A percentile compares a stretch with the other conserved stretches of the same genome.
These are phyloP conservation scores for Rhizopogon rudus DNA, from an alignment of 768 basidiomycete species.

Conservation along the genomic window DNA sequence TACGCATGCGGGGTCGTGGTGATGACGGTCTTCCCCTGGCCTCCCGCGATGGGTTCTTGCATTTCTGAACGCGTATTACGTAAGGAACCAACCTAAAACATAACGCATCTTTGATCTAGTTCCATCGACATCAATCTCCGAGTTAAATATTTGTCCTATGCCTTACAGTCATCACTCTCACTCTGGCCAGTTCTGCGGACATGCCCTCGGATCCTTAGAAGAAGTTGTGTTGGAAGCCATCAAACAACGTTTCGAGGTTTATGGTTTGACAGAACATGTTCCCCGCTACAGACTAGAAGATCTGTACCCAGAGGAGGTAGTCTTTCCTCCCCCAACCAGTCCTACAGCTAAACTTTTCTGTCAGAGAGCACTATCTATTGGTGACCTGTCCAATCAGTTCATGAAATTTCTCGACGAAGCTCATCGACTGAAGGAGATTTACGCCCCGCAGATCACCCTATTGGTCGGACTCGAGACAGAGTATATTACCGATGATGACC, in stretches of 20 bases:
- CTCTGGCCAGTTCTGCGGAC: slow-evolving; percentile 91
- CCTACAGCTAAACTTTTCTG: slow-evolving; percentile 9
- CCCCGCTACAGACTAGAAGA: slow-evolving; percentile 80
- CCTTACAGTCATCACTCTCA: slow-evolving; percentile 86
- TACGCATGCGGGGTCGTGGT: slow-evolving; percentile 1
- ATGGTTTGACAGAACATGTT: slow-evolving; percentile 89
- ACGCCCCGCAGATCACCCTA: slow-evolving; percentile 64
- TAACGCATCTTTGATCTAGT: not conserved
- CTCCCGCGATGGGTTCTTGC: not conserved
- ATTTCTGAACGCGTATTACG: not conserved
- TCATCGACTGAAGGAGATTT: slow-evolving; percentile 60
- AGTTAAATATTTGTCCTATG: slow-evolving; percentile 34
- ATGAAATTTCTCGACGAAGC: slow-evolving; percentile 73
- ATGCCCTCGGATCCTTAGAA: slow-evolving; percentile 77
- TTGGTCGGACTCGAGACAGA: slow-evolving; percentile 94
- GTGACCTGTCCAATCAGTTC: slow-evolving; percentile 60
- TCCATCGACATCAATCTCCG: not conserved
- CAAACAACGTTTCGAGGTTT: slow-evolving; percentile 69
- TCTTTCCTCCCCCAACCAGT: slow-evolving; percentile 6
- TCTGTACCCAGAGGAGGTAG: slow-evolving; percentile 95
- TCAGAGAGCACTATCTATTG: slow-evolving; percentile 52
- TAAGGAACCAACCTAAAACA: not conserved
- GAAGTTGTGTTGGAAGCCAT: slow-evolving; percentile 82
- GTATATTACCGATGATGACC: slow-evolving; percentile 66
- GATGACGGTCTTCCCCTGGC: not conserved